A percentile compares a stretch with the other conserved stretches of the same genome.
phyloP scores from a whole-genome alignment of 768 basidiomycete species.

The Mycena crocata region DNA sequence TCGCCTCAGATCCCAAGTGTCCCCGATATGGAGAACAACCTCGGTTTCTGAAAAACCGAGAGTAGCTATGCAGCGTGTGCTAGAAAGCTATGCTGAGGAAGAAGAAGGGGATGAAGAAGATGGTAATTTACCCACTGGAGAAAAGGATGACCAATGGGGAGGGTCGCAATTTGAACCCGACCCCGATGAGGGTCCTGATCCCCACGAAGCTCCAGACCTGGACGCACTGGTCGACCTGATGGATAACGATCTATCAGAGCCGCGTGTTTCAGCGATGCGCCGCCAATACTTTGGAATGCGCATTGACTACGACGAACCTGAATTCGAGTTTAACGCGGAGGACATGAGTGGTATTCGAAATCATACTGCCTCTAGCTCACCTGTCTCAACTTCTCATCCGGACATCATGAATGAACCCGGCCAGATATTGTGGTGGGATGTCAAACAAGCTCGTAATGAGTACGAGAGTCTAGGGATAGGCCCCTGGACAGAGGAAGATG shows the following conservation, averaged over 20 bases:
- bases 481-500: not conserved
- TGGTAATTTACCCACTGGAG: no score
- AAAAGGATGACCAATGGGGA: not conserved
- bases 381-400: no score
- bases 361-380: no score
- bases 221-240: not conserved
- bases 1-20: not conserved
- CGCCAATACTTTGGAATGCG: not conserved
- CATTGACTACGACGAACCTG: not conserved
- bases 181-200: not conserved
- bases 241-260: not conserved
- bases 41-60: not conserved
- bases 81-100: not conserved
- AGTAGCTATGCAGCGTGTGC: not conserved
- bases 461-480: not conserved
- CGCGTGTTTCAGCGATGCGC: not conserved
- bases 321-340: not conserved
- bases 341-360: no score
- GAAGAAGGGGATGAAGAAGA: not conserved
- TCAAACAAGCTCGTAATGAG: not conserved
- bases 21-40: not conserved
- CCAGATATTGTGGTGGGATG: no score
- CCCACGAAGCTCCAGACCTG: not conserved
- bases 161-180: not conserved
- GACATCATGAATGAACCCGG: no score